Conservation (phyloP, 2,329 filamentous ascomycete genomes). For the Colletotrichum sp. region DNA sequence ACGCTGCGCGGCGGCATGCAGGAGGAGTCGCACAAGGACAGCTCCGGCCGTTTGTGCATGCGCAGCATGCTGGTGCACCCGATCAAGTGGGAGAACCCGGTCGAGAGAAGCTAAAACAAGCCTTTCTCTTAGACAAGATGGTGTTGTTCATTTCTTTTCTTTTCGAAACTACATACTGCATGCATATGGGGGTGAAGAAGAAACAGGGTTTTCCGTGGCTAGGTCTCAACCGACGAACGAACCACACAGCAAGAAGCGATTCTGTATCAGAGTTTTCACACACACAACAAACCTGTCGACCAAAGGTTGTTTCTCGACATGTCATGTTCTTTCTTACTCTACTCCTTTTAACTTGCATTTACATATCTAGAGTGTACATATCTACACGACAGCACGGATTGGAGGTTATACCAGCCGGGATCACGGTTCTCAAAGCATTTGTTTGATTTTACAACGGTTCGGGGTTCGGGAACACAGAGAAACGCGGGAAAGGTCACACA, state of each 20-base stretch:
- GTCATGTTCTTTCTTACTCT: not conserved
- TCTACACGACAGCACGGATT: conserved; percentile 11
- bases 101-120: conserved; percentile 35
- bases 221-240: not conserved
- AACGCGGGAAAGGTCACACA: not conserved
- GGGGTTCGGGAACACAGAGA: not conserved
- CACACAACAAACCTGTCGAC: not conserved
- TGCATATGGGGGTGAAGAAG: not conserved
- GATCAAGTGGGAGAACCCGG: conserved; percentile 69
- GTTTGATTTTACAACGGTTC: not conserved
- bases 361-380: conserved; percentile 18
- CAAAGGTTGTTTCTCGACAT: not conserved
- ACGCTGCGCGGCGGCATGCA: conserved; percentile 54
- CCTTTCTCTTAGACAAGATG: not conserved
- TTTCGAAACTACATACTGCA: not conserved
- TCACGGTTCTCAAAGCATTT: conserved; percentile 6
- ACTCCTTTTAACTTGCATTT: not conserved
- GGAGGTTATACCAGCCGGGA: conserved; percentile 15
- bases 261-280: not conserved
- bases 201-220: not conserved
- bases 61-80: conserved; percentile 83
- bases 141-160: not conserved
- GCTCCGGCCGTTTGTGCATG: conserved; percentile 75
- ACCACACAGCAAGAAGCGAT: not conserved
- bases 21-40: conserved; percentile 49